Percentiles rank a stretch among this genome's conserved stretches.
These are phyloP conservation scores for Herpotrichia juniperi DNA, from an alignment of 2,329 filamentous ascomycete species.

Conservation along the genomic window DNA sequence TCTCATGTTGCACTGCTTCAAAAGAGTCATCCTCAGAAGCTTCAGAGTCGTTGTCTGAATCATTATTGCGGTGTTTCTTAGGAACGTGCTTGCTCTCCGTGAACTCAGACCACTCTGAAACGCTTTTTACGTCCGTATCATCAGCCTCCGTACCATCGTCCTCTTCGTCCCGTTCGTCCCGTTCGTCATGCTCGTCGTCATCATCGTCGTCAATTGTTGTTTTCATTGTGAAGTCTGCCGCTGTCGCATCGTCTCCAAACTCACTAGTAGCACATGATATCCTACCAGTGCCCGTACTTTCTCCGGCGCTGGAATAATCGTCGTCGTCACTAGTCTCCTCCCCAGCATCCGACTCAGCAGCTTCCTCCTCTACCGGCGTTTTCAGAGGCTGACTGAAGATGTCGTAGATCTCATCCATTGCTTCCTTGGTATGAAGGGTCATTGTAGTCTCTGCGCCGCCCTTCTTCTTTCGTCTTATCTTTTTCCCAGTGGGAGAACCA, in stretches of 20 bases:
- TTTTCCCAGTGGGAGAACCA: conserved; percentile 85
- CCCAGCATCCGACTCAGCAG: conserved; percentile 66
- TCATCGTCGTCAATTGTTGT: conserved; percentile 42
- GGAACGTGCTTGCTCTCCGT: conserved; percentile 75
- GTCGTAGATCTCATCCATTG: conserved; percentile 96
- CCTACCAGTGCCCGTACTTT: conserved; percentile 80
- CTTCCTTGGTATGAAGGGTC: conserved; percentile 94
- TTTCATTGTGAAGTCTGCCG: conserved; percentile 56
- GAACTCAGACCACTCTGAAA: conserved; percentile 90
- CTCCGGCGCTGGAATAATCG: conserved; percentile 83
- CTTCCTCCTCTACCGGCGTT: conserved; percentile 49
- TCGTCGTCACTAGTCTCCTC: conserved; percentile 72
- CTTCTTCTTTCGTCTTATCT: conserved; percentile 76
- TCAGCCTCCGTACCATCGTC: conserved; percentile 34
- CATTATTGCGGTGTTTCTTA: conserved; percentile 34
- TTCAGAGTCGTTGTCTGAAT: conserved; percentile 44
- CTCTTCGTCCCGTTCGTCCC: too few species aligned
- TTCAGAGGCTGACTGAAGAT: conserved; percentile 90
- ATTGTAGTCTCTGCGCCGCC: conserved; percentile 82
- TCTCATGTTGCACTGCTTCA: conserved; percentile 35
- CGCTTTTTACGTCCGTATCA: conserved; percentile 50
- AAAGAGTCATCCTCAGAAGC: conserved; percentile 42
- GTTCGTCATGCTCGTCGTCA: conserved; percentile 53
- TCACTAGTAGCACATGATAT: conserved; percentile 69
- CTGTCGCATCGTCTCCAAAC: conserved; percentile 66